Evolutionary conservation across 2,329 filamentous ascomycete genomes (phyloP), one percentile per base, ranked within the genome.

Genomic region (Sphaceloma murrayae): DNA sequence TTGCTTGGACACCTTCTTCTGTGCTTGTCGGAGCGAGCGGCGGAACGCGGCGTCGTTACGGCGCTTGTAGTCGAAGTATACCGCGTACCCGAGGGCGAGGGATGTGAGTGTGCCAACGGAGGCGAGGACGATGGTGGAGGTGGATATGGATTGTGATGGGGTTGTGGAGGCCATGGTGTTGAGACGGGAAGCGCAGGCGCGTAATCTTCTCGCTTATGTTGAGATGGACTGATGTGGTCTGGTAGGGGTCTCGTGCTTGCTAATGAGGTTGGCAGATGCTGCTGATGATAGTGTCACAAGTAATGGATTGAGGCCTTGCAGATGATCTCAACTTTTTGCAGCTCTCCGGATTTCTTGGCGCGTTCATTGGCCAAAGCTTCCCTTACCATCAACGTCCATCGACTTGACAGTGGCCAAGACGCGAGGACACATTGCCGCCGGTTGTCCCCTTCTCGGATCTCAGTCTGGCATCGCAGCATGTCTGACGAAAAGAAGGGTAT

Each of bases 1-100:
- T 48, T 70, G 76, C 54, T 80, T 80, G 52, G 74, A 77, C 62
- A 82, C 76, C 59, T 74, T 74, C 65, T 84, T 82, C 62, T 83
- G 80, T 65, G 85, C 83, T 59, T 80, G 78, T 64, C 84, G 83
- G 57, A 81, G 61, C 30, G 70, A 62, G 60, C 69, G 75, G 55
- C 77, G 71, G 66, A 81, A 81, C 27, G 74, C 70, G 45, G 74
- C 70, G 55, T 80, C 76, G 53, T 70, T 75, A 54, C 77, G 74
- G 59, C 77, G 70, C 59, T 71, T 72, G 67, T 80, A 70, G 62
- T 81, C 77, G 53, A 81, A 81, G 67, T 80, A 81, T 53, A 74
- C 63, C 54, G 77, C 77, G 60, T 81, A 81, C 56, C 74, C 77
- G 52, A 80, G 61, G 48, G 76, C 59, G 53, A 74, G 74, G 31